These are phyloP conservation scores for Pythium brachiatum DNA, from an alignment of 352 stramenopile species.

Conservation along the genomic window DNA sequence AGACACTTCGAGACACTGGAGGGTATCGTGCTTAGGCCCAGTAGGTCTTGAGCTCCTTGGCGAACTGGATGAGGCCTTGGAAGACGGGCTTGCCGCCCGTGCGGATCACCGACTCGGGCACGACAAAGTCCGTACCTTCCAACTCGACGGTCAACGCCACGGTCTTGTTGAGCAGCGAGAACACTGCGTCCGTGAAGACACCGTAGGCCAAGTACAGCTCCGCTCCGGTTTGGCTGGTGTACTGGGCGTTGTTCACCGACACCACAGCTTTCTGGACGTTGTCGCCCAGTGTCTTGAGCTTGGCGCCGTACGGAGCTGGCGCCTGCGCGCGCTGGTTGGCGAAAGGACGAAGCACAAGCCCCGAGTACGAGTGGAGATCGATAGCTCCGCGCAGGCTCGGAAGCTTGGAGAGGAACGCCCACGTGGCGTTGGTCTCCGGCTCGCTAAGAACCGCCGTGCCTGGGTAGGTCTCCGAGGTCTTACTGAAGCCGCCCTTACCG, in stretches of 20 bases:
- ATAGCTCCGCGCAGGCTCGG: slow-evolving; percentile 17
- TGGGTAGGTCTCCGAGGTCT: slow-evolving; percentile 23
- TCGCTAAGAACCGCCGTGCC: slow-evolving; percentile 24
- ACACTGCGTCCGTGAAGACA: not conserved
- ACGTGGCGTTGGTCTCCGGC: slow-evolving; percentile 24
- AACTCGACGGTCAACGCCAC: not conserved
- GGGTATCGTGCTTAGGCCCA: not conserved
- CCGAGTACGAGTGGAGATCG: slow-evolving; percentile 29
- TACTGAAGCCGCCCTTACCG: slow-evolving; percentile 2
- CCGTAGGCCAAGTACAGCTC: slow-evolving; percentile 1
- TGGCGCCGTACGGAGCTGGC: slow-evolving; percentile 19
- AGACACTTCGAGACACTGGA: no score
- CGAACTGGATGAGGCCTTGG: not conserved
- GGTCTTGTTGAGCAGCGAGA: not conserved
- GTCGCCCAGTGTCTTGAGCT: slow-evolving; percentile 24
- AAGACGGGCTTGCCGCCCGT: slow-evolving; percentile 1
- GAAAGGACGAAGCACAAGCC: slow-evolving; percentile 22
- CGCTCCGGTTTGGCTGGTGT: slow-evolving; percentile 9
- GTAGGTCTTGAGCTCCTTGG: not conserved
- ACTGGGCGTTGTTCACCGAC: not conserved
- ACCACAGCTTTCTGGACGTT: slow-evolving; percentile 5
- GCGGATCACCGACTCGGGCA: slow-evolving; percentile 1
- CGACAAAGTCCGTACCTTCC: not conserved
- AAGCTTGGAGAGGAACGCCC: slow-evolving; percentile 19
- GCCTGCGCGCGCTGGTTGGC: slow-evolving; percentile 7